These are phyloP conservation scores for Yarrowia sp. DNA, from an alignment of 805 yeast genomes.

Conservation along the genomic window DNA sequence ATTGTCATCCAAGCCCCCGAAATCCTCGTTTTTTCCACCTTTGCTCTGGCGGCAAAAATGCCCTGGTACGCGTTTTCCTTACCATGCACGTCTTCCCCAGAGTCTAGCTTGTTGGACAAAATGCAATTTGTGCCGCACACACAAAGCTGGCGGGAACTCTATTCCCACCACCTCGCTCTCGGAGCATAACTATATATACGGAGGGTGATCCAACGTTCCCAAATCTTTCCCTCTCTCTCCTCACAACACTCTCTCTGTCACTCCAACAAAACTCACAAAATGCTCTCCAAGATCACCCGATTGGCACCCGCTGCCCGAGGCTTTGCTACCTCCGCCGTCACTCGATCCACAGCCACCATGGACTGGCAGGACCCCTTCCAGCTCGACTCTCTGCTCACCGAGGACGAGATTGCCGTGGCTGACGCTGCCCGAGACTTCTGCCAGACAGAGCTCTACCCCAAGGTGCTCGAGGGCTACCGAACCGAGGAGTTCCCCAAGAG, in stretches of 20 bases:
- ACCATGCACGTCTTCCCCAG: constrained; percentile 24
- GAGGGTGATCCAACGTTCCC: neutral
- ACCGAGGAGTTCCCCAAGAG: constrained; percentile 51
- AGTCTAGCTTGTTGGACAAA: neutral
- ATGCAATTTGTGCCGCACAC: constrained; percentile 38
- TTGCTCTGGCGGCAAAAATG: constrained; percentile 6
- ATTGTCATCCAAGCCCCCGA: no score
- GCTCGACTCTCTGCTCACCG: constrained; percentile 50
- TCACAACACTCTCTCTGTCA: neutral
- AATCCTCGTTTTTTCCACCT: neutral
- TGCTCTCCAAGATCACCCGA: constrained; percentile 23
- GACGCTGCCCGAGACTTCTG: constrained; percentile 52
- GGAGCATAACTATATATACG: neutral
- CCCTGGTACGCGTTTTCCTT: neutral
- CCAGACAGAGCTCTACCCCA: constrained; percentile 52
- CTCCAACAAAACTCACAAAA: constrained; percentile 6
- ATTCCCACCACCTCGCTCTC: neutral
- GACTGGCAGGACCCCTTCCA: constrained; percentile 53
- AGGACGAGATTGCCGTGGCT: constrained; percentile 52
- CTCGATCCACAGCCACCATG: constrained; percentile 43
- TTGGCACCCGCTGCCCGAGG: constrained; percentile 30
- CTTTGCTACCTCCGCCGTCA: constrained; percentile 22
- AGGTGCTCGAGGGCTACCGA: constrained; percentile 53
- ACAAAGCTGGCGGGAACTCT: constrained; percentile 32
- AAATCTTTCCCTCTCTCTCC: no score